Evolutionary conservation across 495 filamentous ascomycete genomes (phyloP), one percentile per base, ranked within the genome.

Genomic region (Trypethelium eluteriae): DNA sequence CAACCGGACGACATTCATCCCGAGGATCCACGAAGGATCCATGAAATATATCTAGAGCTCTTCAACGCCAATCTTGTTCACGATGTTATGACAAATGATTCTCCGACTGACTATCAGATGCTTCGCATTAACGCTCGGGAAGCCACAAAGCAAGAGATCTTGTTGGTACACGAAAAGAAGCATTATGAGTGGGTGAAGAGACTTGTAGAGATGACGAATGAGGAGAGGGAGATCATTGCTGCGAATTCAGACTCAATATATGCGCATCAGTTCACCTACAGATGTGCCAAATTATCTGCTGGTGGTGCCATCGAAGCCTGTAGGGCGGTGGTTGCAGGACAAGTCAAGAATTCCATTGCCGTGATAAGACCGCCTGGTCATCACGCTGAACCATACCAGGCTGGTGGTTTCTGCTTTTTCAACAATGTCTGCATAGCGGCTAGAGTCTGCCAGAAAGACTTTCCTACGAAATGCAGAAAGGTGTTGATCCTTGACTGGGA

Each of bases 231-330:
- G 36, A 73, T 81, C 0, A 75, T 90, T 66, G 86, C 89, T 67
- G 80, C 84, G 44, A 81, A 82, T 1, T 82, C 86, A 35, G 92
- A 92, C 70, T 98, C 95, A 0, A 84, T 99, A 11, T 99, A 99
- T 69, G 89, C 96, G 69, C 92, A 93, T 68, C 82, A 81, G 35
- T 80, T 90, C 67, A 94, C 92, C 0, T 96, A 88, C 72, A 79
- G 83, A n/a, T 89, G 90, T 41, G 86, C 93, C 0, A 76, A 88
- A 14, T 80, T 99, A 35, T 92, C 93, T 1, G 91, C 89, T n/a
- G 94, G 94, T 47, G 94, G 93, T 36, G 93, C 92, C 7, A 96
- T 98, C 67, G 95, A 98, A 74, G 95, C 92, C 0, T 95, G 92
- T 75, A 83, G 91, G 70, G 87, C 89, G 38, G 92, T 98, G 0